A percentile compares a stretch with the other conserved stretches of the same genome.
Evolutionary conservation across 2,329 filamentous ascomycete species (phyloP).

Genomic region (Colletotrichum sp.): DNA sequence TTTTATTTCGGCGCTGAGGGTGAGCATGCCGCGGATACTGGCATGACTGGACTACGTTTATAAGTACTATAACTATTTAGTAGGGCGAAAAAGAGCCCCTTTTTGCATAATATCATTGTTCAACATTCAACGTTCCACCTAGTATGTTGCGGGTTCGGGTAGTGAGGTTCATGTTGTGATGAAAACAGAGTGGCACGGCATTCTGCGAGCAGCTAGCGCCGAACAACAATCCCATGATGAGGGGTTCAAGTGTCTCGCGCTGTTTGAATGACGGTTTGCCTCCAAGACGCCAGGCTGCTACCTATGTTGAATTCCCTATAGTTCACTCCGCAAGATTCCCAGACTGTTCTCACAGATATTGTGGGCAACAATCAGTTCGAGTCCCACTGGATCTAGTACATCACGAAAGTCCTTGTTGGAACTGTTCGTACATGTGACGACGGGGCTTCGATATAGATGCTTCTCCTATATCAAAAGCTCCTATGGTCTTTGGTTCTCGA

Average conservation of each 20-base stretch:
- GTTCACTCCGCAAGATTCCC: neutral
- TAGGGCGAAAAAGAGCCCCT: neutral
- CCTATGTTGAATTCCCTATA: neutral
- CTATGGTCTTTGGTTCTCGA: neutral
- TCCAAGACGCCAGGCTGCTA: neutral
- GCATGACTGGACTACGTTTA: neutral
- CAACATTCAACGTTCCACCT: neutral
- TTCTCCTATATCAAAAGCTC: neutral
- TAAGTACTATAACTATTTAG: neutral
- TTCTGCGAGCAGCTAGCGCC: neutral
- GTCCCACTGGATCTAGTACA: neutral
- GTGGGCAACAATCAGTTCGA: neutral
- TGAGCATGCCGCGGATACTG: conserved; percentile 1
- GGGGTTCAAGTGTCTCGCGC: neutral
- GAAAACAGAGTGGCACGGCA: neutral
- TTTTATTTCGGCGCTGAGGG: conserved; percentile 2
- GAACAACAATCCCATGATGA: neutral
- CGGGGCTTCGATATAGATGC: neutral
- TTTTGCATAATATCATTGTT: conserved; percentile 7
- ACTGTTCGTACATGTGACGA: neutral
- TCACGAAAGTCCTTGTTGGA: neutral
- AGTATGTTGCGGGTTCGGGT: neutral
- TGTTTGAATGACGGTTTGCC: neutral
- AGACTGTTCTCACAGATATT: no score
- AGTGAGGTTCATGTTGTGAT: neutral